phyloP scores from a whole-genome alignment of 495 filamentous ascomycete genomes.

The Lasiosphaeris hirsuta region DNA sequence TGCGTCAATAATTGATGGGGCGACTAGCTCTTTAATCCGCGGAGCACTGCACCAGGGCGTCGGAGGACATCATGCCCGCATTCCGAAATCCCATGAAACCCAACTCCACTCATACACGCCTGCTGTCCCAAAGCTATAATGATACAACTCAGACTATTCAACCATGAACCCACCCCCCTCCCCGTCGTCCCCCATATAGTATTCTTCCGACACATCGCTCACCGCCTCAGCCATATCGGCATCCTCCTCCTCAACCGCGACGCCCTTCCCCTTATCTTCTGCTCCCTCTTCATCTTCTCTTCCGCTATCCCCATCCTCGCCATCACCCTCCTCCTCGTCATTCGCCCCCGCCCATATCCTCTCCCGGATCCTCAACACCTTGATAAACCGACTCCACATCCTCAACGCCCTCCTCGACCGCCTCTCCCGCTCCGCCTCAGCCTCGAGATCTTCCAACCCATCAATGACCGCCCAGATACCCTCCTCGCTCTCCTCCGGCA shows the following conservation, averaged over 20 bases:
- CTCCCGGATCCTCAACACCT: conserved; percentile 72
- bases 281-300: conserved; percentile 25
- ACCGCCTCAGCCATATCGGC: conserved; percentile 15
- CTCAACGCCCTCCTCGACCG: conserved; percentile 57
- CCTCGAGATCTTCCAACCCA: conserved; percentile 60
- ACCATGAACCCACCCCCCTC: conserved; percentile 37
- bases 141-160: conserved; percentile 16
- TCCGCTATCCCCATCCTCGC: conserved; percentile 24
- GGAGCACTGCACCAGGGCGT: too few relatives aligned
- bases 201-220: conserved; percentile 28
- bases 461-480: conserved; percentile 65
- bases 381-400: conserved; percentile 74
- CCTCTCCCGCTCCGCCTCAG: conserved; percentile 53
- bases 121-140: too few relatives aligned
- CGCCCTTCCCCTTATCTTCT: conserved; percentile 25
- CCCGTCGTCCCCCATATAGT: conserved; percentile 27
- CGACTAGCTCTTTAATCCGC: too few relatives aligned
- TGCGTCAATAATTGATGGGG: too few relatives aligned
- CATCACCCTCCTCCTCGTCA: conserved; percentile 33
- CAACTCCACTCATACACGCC: too few relatives aligned
- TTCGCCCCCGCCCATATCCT: conserved; percentile 58
- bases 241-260: conserved; percentile 18
- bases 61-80: too few relatives aligned
- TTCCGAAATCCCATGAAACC: too few relatives aligned
- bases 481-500: conserved; percentile 66